These are phyloP conservation scores for Tremellales sp. DNA, from an alignment of 1,284 basidiomycete species.

Conservation along the genomic window DNA sequence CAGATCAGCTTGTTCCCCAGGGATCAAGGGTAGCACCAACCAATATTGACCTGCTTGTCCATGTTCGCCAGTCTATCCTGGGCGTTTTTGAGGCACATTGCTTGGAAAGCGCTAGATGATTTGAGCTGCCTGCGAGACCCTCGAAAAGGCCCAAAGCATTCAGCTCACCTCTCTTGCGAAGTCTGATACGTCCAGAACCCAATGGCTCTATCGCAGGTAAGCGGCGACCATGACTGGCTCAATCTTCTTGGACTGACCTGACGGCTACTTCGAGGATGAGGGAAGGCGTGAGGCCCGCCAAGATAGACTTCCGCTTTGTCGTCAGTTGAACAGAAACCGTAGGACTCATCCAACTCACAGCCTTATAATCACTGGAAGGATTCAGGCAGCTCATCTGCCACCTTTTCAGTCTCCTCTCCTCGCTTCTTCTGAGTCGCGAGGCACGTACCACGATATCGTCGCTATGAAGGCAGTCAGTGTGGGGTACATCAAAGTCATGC, in stretches of 20 bases:
- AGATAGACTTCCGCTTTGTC: slow-evolving; percentile 18
- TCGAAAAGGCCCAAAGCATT: too few species aligned
- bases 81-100: slow-evolving; percentile 22
- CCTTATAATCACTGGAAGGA: slow-evolving; percentile 30
- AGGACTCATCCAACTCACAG: slow-evolving; percentile 10
- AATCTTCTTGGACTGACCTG: slow-evolving; percentile 5
- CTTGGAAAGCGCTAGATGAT: slow-evolving; percentile 22
- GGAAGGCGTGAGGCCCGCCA: slow-evolving; percentile 25
- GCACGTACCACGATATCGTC: slow-evolving; percentile 27
- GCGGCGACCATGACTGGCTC: not conserved
- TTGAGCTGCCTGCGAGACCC: not conserved
- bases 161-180: slow-evolving; percentile 27
- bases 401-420: not conserved
- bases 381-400: slow-evolving; percentile 20
- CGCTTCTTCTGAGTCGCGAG: not conserved
- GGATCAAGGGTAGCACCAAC: slow-evolving; percentile 10
- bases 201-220: slow-evolving; percentile 14
- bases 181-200: slow-evolving; percentile 34
- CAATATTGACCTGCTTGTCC: slow-evolving; percentile 19
- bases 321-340: not conserved
- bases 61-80: slow-evolving; percentile 15
- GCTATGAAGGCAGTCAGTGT: slow-evolving; percentile 9
- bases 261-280: slow-evolving; percentile 27
- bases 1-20: not conserved
- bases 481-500: slow-evolving; percentile 5